A percentile compares a stretch with the other conserved stretches of the same genome.
phyloP scores from a whole-genome alignment of 805 yeast genomes.

The Zygosaccharomyces bailii region DNA sequence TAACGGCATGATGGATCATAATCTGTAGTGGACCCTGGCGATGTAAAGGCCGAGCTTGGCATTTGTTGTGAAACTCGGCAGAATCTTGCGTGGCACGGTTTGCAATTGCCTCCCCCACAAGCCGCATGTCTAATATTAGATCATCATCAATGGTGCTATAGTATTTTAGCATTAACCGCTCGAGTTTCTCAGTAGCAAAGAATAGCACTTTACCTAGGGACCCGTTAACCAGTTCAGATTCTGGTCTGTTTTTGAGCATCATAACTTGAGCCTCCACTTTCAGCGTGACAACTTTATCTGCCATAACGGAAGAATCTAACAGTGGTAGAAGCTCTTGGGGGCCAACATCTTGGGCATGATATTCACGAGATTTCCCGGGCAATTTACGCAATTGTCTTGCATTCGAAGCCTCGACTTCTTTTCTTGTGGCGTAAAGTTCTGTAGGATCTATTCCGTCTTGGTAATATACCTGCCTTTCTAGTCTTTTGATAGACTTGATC shows the following conservation, averaged over 20 bases:
- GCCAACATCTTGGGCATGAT: constrained; percentile 45
- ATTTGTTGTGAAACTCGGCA: constrained; percentile 27
- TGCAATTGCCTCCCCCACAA: constrained; percentile 35
- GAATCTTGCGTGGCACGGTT: constrained; percentile 22
- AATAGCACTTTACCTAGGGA: constrained; percentile 70
- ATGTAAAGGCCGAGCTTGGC: constrained; percentile 22
- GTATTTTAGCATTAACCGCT: constrained; percentile 22
- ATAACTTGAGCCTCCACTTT: constrained; percentile 92
- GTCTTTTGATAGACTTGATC: constrained; percentile 43
- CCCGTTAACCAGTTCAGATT: constrained; percentile 75
- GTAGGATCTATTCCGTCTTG: constrained; percentile 84
- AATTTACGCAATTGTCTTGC: constrained; percentile 46
- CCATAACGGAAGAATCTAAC: constrained; percentile 63
- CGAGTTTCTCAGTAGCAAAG: constrained; percentile 34
- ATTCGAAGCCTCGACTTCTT: constrained; percentile 81
- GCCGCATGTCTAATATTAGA: constrained; percentile 31
- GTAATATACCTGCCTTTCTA: constrained; percentile 57
- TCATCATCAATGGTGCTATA: constrained; percentile 30
- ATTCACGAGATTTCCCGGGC: constrained; percentile 45
- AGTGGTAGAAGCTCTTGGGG: constrained; percentile 32
- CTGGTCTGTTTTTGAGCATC: constrained; percentile 81
- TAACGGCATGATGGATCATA: constrained; percentile 21
- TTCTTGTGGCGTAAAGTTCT: constrained; percentile 80
- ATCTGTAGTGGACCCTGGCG: constrained; percentile 18
- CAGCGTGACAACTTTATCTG: constrained; percentile 56